Evolutionary conservation across 805 yeast genomes (phyloP).

Genomic region (Geotrichum ghanense): DNA sequence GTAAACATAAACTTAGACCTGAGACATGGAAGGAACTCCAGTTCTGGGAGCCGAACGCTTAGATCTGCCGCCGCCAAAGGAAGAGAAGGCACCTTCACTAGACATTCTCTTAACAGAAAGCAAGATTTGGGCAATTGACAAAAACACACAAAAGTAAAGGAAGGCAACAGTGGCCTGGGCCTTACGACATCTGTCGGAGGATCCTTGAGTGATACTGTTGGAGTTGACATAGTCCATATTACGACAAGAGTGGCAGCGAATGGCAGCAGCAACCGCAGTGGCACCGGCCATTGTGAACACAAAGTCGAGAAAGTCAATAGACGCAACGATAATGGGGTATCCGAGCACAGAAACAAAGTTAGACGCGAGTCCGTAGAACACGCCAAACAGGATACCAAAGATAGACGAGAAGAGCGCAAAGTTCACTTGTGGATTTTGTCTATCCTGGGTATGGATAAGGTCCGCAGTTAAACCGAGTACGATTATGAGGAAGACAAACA

Average conservation of each 20-base stretch:
- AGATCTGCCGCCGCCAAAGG: slow-evolving; percentile 32
- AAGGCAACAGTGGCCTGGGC: slow-evolving; percentile 82
- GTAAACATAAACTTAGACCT: not conserved
- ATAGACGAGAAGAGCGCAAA: slow-evolving; percentile 80
- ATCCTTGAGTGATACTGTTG: slow-evolving; percentile 68
- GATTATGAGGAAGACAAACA: slow-evolving; percentile 66
- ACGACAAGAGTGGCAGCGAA: slow-evolving; percentile 75
- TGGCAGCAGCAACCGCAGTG: slow-evolving; percentile 84
- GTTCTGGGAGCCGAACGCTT: slow-evolving; percentile 47
- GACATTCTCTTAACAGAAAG: slow-evolving; percentile 37
- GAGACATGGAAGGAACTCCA: slow-evolving; percentile 63
- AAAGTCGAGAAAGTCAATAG: slow-evolving; percentile 75
- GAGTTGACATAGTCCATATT: slow-evolving; percentile 50
- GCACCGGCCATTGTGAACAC: slow-evolving; percentile 93
- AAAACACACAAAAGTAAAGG: slow-evolving; percentile 73
- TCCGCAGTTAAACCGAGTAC: slow-evolving; percentile 83
- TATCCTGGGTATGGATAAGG: slow-evolving; percentile 47
- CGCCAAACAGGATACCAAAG: slow-evolving; percentile 71
- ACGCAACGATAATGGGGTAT: slow-evolving; percentile 70
- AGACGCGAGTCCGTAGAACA: slow-evolving; percentile 70
- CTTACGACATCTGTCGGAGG: slow-evolving; percentile 80
- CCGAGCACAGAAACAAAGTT: slow-evolving; percentile 69
- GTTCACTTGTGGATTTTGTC: slow-evolving; percentile 64
- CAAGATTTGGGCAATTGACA: slow-evolving; percentile 42
- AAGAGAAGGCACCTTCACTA: slow-evolving; percentile 39